Conservation (phyloP, 306 rosid species). For the Corylus heterophylla region DNA sequence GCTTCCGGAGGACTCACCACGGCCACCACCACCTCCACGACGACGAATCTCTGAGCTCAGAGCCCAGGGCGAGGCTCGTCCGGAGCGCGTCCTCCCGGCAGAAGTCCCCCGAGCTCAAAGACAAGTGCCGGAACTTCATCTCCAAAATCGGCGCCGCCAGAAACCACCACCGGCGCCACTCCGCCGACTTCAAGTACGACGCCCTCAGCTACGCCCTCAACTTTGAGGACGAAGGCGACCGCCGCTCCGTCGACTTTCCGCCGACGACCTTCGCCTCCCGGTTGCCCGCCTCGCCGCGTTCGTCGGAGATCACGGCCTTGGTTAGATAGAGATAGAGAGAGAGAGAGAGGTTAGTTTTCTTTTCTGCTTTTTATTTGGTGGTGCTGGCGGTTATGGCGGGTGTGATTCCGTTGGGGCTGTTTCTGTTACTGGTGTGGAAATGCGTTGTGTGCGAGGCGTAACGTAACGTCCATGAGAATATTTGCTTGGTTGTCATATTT, state of each 20-base stretch:
- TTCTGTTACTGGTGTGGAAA: too few species aligned
- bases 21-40: slow-evolving; percentile 14
- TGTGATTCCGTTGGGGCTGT: too few species aligned
- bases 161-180: slow-evolving; percentile 49
- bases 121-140: slow-evolving; percentile 49
- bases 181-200: slow-evolving; percentile 76
- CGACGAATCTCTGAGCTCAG: neutral
- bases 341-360: too few species aligned
- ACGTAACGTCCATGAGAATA: too few species aligned
- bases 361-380: too few species aligned
- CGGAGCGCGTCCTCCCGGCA: slow-evolving; percentile 27
- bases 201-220: slow-evolving; percentile 61
- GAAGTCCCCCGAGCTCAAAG: slow-evolving; percentile 43
- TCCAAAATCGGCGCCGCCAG: slow-evolving; percentile 37
- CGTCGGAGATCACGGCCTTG: too few species aligned
- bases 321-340: too few species aligned
- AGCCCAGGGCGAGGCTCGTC: slow-evolving; percentile 22
- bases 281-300: slow-evolving; percentile 34
- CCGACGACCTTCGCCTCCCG: slow-evolving; percentile 50
- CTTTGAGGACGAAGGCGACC: slow-evolving; percentile 55
- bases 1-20: slow-evolving; percentile 32
- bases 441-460: too few species aligned
- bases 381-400: too few species aligned
- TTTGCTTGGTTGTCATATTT: too few species aligned
- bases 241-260: slow-evolving; percentile 35